A percentile compares a stretch with the other conserved stretches of the same genome.
Conservation (phyloP, 2,329 filamentous ascomycete genomes). For the Trichoderma sp. region DNA sequence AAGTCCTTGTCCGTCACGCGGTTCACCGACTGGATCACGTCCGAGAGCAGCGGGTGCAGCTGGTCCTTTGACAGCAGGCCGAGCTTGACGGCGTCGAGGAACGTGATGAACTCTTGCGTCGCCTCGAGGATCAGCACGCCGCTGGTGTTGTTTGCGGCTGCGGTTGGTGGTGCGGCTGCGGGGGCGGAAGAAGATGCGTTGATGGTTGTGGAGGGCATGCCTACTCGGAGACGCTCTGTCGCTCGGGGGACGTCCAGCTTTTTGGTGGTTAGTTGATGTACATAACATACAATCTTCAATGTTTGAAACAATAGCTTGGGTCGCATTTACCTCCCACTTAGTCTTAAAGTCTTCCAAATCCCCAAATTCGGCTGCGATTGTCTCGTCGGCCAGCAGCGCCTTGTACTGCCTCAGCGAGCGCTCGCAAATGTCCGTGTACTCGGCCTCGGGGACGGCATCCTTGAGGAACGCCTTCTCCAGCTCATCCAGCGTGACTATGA, state of each 20-base stretch:
- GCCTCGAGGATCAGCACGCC: constrained; percentile 78
- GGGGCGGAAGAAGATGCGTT: constrained; percentile 53
- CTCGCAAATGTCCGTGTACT: constrained; percentile 96
- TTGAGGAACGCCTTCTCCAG: constrained; percentile 96
- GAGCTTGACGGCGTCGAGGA: constrained; percentile 90
- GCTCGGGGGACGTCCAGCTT: constrained; percentile 93
- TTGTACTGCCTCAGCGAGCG: constrained; percentile 95
- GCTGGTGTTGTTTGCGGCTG: constrained; percentile 49
- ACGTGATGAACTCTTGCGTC: constrained; percentile 97
- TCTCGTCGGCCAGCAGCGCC: constrained; percentile 86
- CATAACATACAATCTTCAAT: not conserved
- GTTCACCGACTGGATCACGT: constrained; percentile 96
- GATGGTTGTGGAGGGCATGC: constrained; percentile 81
- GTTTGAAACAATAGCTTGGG: not conserved
- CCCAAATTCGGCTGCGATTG: constrained; percentile 82
- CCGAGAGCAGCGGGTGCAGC: constrained; percentile 89
- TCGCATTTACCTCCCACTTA: constrained; percentile 74
- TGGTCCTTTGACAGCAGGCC: constrained; percentile 93
- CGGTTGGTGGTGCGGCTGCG: constrained; percentile 42
- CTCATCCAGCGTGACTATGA: constrained; percentile 91
- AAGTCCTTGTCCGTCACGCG: constrained; percentile 95
- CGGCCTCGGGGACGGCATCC: constrained; percentile 84
- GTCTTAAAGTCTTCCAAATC: constrained; percentile 88
- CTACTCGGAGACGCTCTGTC: constrained; percentile 86
- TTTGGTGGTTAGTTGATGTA: not conserved